These are phyloP conservation scores for Echria macrotheca DNA, from an alignment of 495 filamentous ascomycete genomes.

Conservation along the genomic window DNA sequence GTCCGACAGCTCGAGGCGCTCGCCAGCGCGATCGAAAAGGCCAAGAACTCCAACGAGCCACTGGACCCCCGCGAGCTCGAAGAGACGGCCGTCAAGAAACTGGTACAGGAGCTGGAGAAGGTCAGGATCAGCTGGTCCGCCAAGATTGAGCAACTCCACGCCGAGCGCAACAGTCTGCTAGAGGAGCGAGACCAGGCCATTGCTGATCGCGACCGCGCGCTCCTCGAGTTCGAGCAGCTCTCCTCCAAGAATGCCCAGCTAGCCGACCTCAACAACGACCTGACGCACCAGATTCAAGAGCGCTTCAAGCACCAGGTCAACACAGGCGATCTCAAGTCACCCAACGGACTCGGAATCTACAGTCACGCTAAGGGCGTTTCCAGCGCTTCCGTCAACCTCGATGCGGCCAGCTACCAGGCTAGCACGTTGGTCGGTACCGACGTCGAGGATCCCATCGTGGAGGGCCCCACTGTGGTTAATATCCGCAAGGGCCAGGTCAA, in stretches of 20 bases:
- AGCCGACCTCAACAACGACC: slow-evolving; percentile 86
- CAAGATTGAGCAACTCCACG: slow-evolving; percentile 77
- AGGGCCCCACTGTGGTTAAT: slow-evolving; percentile 84
- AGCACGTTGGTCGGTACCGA: slow-evolving; percentile 58
- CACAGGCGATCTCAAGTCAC: slow-evolving; percentile 45
- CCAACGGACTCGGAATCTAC: slow-evolving; percentile 85
- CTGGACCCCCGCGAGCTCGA: slow-evolving; percentile 72
- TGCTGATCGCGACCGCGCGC: slow-evolving; percentile 79
- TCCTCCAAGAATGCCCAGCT: slow-evolving; percentile 91
- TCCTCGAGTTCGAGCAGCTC: slow-evolving; percentile 91
- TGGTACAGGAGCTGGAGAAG: slow-evolving; percentile 78
- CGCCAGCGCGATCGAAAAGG: slow-evolving; percentile 54
- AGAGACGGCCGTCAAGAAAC: slow-evolving; percentile 78
- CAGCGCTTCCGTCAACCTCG: slow-evolving; percentile 56
- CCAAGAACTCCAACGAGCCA: slow-evolving; percentile 69
- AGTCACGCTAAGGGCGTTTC: slow-evolving; percentile 68
- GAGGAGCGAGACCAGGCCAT: slow-evolving; percentile 77
- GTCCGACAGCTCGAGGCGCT: slow-evolving; percentile 85
- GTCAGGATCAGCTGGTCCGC: slow-evolving; percentile 74
- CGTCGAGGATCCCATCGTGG: slow-evolving; percentile 59
- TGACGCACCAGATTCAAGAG: slow-evolving; percentile 90
- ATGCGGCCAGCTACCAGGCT: slow-evolving; percentile 31
- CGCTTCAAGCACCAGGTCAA: slow-evolving; percentile 77
- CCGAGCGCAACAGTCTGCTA: slow-evolving; percentile 71
- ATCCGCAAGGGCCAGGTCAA: slow-evolving; percentile 87